Percentiles rank a stretch among this genome's conserved stretches.
Conservation (phyloP, 2,329 filamentous ascomycete species). For the Eurotiales sp. region DNA sequence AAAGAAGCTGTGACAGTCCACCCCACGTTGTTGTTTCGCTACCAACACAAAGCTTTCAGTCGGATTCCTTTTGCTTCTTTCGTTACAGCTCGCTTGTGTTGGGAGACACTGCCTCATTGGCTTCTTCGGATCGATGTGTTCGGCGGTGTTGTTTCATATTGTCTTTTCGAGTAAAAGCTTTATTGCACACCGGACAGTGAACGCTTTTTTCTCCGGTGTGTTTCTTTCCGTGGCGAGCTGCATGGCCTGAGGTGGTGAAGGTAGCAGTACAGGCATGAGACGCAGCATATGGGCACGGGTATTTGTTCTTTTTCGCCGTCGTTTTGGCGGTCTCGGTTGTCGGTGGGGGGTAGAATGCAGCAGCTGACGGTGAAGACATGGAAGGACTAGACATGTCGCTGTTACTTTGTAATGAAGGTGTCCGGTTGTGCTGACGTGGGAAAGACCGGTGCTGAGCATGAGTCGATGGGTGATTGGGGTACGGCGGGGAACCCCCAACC, state of each 20-base stretch:
- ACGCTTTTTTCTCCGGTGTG: constrained; percentile 66
- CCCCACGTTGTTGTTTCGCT: neutral
- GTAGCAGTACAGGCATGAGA: constrained; percentile 58
- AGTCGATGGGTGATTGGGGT: constrained; percentile 1
- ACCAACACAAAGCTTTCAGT: neutral
- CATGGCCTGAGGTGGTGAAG: constrained; percentile 65
- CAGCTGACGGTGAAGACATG: constrained; percentile 7
- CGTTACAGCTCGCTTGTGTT: neutral
- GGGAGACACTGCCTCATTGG: constrained; percentile 23
- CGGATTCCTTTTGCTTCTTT: no score
- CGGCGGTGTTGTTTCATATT: constrained; percentile 68
- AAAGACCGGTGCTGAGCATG: neutral
- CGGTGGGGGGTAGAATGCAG: constrained; percentile 15
- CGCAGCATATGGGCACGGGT: constrained; percentile 61
- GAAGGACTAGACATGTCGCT: constrained; percentile 9
- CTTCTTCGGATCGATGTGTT: constrained; percentile 50
- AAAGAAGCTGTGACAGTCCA: neutral
- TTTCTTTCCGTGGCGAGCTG: constrained; percentile 65
- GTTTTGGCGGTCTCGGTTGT: constrained; percentile 24
- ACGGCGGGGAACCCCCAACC: neutral
- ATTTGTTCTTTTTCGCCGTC: constrained; percentile 56
- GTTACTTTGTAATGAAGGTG: constrained; percentile 14
- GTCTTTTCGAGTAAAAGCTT: constrained; percentile 65
- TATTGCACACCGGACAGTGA: constrained; percentile 64
- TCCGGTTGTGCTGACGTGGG: constrained; percentile 5